Base-by-base conservation (phyloP, 192 early-diverging fungal species). In the Cladochytrium replicatum region DNA sequence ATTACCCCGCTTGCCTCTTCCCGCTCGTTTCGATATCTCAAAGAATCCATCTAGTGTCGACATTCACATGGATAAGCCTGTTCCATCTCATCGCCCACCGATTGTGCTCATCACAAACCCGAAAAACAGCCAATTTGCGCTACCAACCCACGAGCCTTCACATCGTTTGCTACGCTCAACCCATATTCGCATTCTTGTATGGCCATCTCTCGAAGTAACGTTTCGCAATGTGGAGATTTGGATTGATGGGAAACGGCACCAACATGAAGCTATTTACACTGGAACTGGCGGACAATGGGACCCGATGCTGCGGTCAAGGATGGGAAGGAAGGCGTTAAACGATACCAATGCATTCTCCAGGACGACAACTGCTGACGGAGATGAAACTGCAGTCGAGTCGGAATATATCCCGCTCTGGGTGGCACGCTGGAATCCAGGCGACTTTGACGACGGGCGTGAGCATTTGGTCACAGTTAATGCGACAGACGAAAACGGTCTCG, bases 101-200 rank as follows among this genome's bases (percentile, higher is more conserved):
- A 67, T 91, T 0, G 72, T 95, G 6, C 60, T 92, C 11, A 72
- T 91, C 8, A 91, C 92, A 0, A 87, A 88, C 45, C 92, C 92
- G 27, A 90, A 93, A 46, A 86, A 93, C 52, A 81, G 82, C 0
- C 67, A 82, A 22, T 93, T 75, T 54, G 43, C 79, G 38, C 64
- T 91, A 41, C 78, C 77, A 4, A 59, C 58, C 11, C 75, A 78
- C 29, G 89, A 93, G 60, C 90, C 90, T 2, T 57, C 80, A 15
- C 39, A 65, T 25, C 58, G 70, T 29, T 86, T 91, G 26, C 56
- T 48, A 1, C 22, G 52, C 3, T 86, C 82, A 43, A 74, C 64
- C 17, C 78, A 84, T 42, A 84, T 95, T 42, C 80, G 91, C 21
- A 69, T 84, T 26, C 66, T 95, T 26, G 68, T 87, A 2, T 95